Evolutionary conservation across 768 basidiomycete genomes (phyloP).

Genomic region (Porphyrellus cyaneotinctus): DNA sequence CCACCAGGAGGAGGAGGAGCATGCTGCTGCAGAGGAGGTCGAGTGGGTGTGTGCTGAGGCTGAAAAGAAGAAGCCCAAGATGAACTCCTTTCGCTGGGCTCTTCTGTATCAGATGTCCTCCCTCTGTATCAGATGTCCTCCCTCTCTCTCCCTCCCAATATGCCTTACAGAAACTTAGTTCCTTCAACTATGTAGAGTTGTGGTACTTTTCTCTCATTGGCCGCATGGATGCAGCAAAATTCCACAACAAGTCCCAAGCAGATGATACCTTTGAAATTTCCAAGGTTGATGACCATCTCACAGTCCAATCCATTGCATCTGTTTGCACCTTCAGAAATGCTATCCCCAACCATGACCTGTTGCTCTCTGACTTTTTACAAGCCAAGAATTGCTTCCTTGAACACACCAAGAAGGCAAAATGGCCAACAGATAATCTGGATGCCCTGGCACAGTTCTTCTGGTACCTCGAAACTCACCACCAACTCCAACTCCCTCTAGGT

Average conservation of each 20-base stretch:
- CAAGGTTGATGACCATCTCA: neutral
- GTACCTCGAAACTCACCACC: neutral
- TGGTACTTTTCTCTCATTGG: no score
- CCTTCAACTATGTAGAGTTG: no score
- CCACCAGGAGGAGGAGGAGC: no score
- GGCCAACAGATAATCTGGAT: neutral
- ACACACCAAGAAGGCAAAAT: neutral
- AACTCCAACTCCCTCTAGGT: neutral
- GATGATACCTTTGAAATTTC: neutral
- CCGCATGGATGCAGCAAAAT: neutral
- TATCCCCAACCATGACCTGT: neutral
- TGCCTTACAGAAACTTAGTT: no score
- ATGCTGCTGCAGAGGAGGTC: no score
- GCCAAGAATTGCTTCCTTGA: neutral
- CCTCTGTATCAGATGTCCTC: neutral
- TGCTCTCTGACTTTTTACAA: neutral
- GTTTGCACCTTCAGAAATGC: neutral
- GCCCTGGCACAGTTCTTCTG: neutral
- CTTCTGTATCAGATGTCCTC: no score
- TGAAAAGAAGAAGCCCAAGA: neutral
- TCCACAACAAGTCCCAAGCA: neutral
- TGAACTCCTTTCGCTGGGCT: no score
- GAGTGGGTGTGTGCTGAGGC: no score
- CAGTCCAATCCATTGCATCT: neutral
- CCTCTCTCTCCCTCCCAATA: neutral